Evolutionary conservation across 2,329 filamentous ascomycete genomes (phyloP).

Genomic region (Pyrenochaeta sp.): DNA sequence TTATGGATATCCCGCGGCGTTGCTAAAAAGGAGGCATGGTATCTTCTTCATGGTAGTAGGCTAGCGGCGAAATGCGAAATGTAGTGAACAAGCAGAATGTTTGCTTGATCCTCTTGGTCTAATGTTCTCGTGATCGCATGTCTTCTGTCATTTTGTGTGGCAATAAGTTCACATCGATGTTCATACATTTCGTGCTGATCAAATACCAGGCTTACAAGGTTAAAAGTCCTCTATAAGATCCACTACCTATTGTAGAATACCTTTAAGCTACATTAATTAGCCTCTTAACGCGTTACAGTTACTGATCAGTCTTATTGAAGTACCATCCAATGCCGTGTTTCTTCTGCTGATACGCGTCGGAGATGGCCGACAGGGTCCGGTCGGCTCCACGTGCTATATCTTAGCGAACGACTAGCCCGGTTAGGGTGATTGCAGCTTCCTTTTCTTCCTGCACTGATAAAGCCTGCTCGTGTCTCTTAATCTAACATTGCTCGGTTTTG

Average conservation of each 20-base stretch:
- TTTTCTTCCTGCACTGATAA: constrained; percentile 23
- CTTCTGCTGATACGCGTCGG: constrained; percentile 22
- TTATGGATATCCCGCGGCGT: constrained; percentile 27
- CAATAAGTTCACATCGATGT: too few relatives aligned
- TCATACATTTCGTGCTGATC: too few relatives aligned
- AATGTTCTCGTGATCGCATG: too few relatives aligned
- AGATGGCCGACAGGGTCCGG: constrained; percentile 24
- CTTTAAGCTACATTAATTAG: not conserved
- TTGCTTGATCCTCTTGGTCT: too few relatives aligned
- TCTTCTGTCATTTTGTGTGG: too few relatives aligned
- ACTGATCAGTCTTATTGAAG: not conserved
- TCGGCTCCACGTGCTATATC: constrained; percentile 24
- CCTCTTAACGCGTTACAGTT: not conserved
- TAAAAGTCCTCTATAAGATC: too few relatives aligned
- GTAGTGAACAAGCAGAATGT: not conserved
- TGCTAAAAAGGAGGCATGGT: constrained; percentile 16
- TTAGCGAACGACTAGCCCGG: constrained; percentile 28
- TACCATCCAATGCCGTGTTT: not conserved
- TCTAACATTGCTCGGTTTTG: not conserved
- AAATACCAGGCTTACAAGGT: too few relatives aligned
- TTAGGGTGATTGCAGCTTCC: not conserved
- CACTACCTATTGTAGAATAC: too few relatives aligned
- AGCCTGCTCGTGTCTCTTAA: constrained; percentile 10
- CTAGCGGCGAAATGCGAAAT: constrained; percentile 19
- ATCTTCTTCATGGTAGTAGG: not conserved